phyloP scores from a whole-genome alignment of 2,329 filamentous ascomycete genomes.

The Beauveria varroae region DNA sequence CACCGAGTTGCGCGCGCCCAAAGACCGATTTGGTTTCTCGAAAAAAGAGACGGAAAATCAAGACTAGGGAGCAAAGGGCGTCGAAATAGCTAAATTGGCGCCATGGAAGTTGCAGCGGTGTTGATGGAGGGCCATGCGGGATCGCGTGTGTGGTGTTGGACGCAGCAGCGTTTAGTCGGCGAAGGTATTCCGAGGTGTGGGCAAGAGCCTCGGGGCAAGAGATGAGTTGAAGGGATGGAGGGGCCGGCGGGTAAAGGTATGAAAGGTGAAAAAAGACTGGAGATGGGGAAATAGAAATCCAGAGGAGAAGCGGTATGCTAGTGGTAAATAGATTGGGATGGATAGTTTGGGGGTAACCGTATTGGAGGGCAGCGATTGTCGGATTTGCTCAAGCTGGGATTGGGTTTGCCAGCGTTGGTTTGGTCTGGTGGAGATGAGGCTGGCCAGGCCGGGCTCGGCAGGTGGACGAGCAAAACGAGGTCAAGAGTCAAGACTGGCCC shows the following conservation, averaged over 20 bases:
- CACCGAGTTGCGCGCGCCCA: background rate
- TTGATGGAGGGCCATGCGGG: background rate
- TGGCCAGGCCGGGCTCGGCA: slow-evolving; percentile 1
- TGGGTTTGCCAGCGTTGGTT: background rate
- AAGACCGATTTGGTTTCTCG: background rate
- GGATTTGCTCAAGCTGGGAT: background rate
- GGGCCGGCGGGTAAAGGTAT: background rate
- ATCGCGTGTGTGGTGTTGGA: background rate
- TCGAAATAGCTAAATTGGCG: background rate
- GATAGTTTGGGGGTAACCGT: background rate
- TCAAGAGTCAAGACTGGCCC: background rate
- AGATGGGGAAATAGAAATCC: background rate
- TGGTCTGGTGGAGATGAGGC: slow-evolving; percentile 5
- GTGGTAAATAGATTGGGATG: background rate
- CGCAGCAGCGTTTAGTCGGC: background rate
- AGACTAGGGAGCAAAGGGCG: background rate
- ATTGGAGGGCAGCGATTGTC: background rate
- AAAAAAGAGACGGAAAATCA: background rate
- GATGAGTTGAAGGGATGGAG: background rate
- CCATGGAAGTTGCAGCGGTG: slow-evolving; percentile 1
- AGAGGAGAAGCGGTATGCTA: background rate
- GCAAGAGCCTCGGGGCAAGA: background rate
- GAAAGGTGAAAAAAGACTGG: background rate
- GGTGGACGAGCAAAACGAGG: background rate
- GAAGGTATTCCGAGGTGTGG: slow-evolving; percentile 2